Evolutionary conservation across 1,284 basidiomycete species (phyloP).

Genomic region (Blastosporella zonata): DNA sequence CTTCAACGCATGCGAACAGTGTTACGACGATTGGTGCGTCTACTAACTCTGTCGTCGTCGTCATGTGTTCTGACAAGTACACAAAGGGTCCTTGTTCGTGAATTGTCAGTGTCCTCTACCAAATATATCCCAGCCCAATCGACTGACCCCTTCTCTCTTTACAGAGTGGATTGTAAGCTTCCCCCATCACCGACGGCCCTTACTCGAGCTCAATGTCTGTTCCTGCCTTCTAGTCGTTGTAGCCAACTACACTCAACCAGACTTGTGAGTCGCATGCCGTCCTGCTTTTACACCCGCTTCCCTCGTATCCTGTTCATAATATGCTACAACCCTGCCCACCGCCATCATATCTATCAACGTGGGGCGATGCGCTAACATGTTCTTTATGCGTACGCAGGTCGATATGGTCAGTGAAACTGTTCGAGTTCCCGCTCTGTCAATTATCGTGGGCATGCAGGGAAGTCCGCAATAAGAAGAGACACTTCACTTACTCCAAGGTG

Average conservation of each 20-base stretch:
- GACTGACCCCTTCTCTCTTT: background rate
- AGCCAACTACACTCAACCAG: constrained; percentile 59
- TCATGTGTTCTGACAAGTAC: background rate
- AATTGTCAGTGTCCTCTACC: constrained; percentile 53
- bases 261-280: constrained; percentile 58
- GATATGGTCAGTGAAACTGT: constrained; percentile 32
- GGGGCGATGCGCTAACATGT: background rate
- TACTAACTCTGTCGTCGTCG: background rate
- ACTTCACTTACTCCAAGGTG: constrained; percentile 56
- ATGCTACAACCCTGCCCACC: background rate
- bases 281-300: constrained; percentile 1
- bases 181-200: background rate
- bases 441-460: constrained; percentile 52
- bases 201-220: background rate
- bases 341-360: constrained; percentile 12
- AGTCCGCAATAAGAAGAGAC: constrained; percentile 75
- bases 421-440: constrained; percentile 2
- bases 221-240: constrained; percentile 53
- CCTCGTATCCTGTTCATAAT: background rate
- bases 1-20: constrained; percentile 10
- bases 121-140: background rate
- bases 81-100: constrained; percentile 69
- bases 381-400: constrained; percentile 26
- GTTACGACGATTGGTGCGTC: constrained; percentile 38
- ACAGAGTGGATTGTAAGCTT: constrained; percentile 20